A percentile compares a stretch with the other conserved stretches of the same genome.
These are phyloP conservation scores for Rhizopus microsporus DNA, from an alignment of 371 early-diverging fungal genomes.

Conservation along the genomic window DNA sequence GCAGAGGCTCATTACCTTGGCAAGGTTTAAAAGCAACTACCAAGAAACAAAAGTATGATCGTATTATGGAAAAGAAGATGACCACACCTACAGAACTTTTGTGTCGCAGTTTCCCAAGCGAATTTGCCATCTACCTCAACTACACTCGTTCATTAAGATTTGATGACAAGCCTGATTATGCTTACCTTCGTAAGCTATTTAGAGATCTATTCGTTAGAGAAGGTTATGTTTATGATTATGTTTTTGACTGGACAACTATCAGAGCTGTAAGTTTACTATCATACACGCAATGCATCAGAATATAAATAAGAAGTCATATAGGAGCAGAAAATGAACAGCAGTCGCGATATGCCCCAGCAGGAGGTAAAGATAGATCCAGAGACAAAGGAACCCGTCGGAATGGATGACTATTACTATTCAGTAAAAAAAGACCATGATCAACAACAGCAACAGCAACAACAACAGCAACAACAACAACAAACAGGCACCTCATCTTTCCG, in stretches of 20 bases:
- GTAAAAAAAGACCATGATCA: background rate
- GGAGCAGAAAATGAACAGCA: background rate
- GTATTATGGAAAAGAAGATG: constrained; percentile 99
- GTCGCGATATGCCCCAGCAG: too few species aligned
- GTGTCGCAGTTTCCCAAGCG: constrained; percentile 95
- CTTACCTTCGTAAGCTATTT: constrained; percentile 95
- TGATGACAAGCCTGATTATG: constrained; percentile 99
- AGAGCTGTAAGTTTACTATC: constrained; percentile 18
- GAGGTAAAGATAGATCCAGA: too few species aligned
- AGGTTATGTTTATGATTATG: constrained; percentile 94
- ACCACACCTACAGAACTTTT: constrained; percentile 94
- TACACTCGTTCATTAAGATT: constrained; percentile 97
- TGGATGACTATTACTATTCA: background rate
- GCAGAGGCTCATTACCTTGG: constrained; percentile 99
- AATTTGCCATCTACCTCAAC: constrained; percentile 96
- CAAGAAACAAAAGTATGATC: constrained; percentile 99
- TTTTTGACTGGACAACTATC: constrained; percentile 94
- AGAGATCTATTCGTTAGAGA: constrained; percentile 94
- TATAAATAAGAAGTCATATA: background rate
- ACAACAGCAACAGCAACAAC: background rate
- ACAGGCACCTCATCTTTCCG: background rate
- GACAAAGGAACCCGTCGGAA: too few species aligned
- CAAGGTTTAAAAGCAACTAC: constrained; percentile 98
- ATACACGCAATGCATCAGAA: background rate
- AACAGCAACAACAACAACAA: background rate